Conservation (phyloP, 2,329 filamentous ascomycete species). For the Trichoderma sp. region DNA sequence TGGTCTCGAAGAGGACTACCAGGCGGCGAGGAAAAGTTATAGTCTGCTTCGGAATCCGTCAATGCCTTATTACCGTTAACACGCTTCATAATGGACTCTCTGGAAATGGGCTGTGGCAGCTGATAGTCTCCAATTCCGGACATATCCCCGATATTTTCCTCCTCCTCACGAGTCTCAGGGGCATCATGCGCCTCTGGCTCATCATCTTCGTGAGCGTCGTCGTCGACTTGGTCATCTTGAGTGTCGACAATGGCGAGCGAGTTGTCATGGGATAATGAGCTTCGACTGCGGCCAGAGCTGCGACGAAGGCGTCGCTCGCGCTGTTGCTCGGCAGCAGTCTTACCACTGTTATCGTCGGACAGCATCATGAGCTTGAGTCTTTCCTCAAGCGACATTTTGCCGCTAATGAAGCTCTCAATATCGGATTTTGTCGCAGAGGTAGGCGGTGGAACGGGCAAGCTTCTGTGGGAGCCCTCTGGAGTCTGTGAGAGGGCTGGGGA, state of each 20-base stretch:
- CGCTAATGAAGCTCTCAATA: conserved; percentile 73
- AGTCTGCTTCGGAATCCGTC: conserved; percentile 63
- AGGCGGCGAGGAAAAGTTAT: conserved; percentile 66
- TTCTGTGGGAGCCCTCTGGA: conserved; percentile 68
- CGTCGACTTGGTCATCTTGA: conserved; percentile 33
- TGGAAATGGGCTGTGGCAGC: conserved; percentile 78
- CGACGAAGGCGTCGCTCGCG: conserved; percentile 71
- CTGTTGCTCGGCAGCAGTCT: conserved; percentile 66
- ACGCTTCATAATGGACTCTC: conserved; percentile 89
- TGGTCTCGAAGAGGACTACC: conserved; percentile 62
- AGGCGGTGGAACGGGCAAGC: conserved; percentile 73
- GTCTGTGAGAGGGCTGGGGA: conserved; percentile 69
- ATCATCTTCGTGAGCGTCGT: conserved; percentile 60
- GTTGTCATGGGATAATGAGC: conserved; percentile 26
- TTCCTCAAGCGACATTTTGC: conserved; percentile 83
- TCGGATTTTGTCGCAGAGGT: conserved; percentile 73
- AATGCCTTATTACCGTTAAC: conserved; percentile 66
- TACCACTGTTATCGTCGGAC: conserved; percentile 64
- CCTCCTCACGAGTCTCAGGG: conserved; percentile 43
- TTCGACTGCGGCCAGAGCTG: conserved; percentile 50
- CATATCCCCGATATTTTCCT: conserved; percentile 63
- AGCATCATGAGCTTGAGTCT: conserved; percentile 82
- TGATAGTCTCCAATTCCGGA: conserved; percentile 65
- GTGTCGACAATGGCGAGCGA: conserved; percentile 7
- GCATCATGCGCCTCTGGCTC: conserved; percentile 51